A percentile compares a stretch with the other conserved stretches of the same genome.
Evolutionary conservation across 148 eudicot genomes (phyloP).

Genomic region (Nyssa sinensis): DNA sequence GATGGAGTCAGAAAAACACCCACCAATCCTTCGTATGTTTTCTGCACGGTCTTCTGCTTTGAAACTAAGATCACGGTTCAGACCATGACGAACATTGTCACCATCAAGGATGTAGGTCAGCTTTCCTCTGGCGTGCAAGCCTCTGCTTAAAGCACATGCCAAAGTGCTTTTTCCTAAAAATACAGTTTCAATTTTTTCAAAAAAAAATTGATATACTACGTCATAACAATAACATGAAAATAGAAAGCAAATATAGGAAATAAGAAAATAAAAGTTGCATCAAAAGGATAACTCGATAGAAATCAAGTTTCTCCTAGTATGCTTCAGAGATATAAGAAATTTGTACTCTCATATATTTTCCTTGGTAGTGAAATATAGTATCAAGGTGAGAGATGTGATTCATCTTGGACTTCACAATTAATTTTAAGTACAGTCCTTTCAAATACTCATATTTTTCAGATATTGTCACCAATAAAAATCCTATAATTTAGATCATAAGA

Average conservation of each 20-base stretch:
- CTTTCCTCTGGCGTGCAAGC: constrained; percentile 74
- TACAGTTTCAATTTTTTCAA: neutral
- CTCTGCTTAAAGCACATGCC: constrained; percentile 79
- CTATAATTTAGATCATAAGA: no score
- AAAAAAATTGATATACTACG: neutral
- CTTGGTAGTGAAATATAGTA: neutral
- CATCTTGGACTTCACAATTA: neutral
- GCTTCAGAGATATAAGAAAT: neutral
- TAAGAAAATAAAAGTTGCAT: neutral
- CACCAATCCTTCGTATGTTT: constrained; percentile 90
- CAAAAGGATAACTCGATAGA: neutral
- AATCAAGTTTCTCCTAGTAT: neutral
- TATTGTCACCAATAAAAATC: neutral
- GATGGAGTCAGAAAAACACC: constrained; percentile 20
- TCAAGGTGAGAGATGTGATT: neutral
- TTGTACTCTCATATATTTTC: neutral
- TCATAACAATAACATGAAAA: neutral
- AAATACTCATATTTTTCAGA: neutral
- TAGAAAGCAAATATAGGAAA: neutral
- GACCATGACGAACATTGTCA: constrained; percentile 93
- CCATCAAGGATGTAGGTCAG: constrained; percentile 89
- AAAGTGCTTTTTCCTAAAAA: constrained; percentile 84
- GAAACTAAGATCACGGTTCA: constrained; percentile 74
- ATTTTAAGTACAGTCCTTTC: neutral
- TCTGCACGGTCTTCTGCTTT: constrained; percentile 85